phyloP scores from a whole-genome alignment of 306 rosid genomes.

The Hylodesmum podocarpum region DNA sequence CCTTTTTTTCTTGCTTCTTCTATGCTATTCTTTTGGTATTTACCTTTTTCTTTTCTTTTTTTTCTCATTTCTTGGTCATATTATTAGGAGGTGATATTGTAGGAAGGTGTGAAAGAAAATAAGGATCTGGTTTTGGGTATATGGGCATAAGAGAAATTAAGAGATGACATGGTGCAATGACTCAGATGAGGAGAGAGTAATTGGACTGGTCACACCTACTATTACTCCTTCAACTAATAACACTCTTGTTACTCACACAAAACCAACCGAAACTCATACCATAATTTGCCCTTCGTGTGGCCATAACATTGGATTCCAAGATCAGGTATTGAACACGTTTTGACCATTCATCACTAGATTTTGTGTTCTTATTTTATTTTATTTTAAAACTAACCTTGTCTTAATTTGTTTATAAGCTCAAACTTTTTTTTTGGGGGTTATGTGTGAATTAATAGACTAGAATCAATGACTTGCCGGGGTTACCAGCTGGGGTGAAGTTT shows the following conservation, averaged over 20 bases:
- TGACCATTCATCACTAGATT: not conserved
- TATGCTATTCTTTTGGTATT: not conserved
- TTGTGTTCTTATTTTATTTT: not conserved
- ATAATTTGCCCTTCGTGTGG: slow-evolving; percentile 79
- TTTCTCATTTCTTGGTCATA: not conserved
- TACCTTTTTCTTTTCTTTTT: not conserved
- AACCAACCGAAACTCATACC: slow-evolving; percentile 31
- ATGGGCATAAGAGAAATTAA: slow-evolving; percentile 33
- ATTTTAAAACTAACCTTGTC: not conserved
- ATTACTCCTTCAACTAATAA: slow-evolving; percentile 8
- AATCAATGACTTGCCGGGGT: slow-evolving; percentile 66
- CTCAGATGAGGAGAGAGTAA: slow-evolving; percentile 49
- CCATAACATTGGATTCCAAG: slow-evolving; percentile 50
- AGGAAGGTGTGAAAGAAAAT: slow-evolving; percentile 35
- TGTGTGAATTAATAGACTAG: slow-evolving; percentile 30
- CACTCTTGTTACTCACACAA: not conserved
- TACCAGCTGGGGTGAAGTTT: slow-evolving; percentile 84
- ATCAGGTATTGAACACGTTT: slow-evolving; percentile 46
- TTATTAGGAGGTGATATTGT: slow-evolving; percentile 5
- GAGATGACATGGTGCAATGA: slow-evolving; percentile 75
- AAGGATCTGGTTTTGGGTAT: slow-evolving; percentile 34
- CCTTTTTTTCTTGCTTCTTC: not conserved
- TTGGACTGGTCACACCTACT: slow-evolving; percentile 27
- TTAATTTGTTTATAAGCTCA: not conserved
- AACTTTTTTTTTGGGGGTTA: not conserved